These are phyloP conservation scores for Iberis pinnata DNA, from an alignment of 345 rosid species.

Conservation along the genomic window DNA sequence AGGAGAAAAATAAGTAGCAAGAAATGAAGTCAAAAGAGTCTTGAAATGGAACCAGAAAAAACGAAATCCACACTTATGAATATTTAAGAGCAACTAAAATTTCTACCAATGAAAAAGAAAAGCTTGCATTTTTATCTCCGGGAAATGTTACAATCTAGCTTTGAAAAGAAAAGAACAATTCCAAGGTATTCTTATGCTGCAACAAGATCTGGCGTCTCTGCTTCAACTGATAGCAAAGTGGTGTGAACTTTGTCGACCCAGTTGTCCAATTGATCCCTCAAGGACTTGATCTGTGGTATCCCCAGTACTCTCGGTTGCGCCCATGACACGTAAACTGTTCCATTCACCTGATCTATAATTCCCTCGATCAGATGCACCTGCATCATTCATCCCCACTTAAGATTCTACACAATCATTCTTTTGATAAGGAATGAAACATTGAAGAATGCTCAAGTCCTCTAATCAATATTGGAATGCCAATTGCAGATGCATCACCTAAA, in stretches of 20 bases:
- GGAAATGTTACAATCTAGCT: slow-evolving; percentile 19
- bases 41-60: slow-evolving; percentile 9
- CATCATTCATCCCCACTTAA: slow-evolving; percentile 16
- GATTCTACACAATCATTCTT: slow-evolving; percentile 4
- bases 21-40: neutral
- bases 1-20: no score
- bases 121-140: neutral
- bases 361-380: slow-evolving; percentile 99
- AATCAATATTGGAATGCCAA: neutral
- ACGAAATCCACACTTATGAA: neutral
- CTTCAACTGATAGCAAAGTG: slow-evolving; percentile 79
- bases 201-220: slow-evolving; percentile 96
- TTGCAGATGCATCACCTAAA: slow-evolving; percentile 3
- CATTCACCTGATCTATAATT: slow-evolving; percentile 91
- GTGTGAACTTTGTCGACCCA: slow-evolving; percentile 87
- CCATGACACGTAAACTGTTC: slow-evolving; percentile 89
- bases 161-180: slow-evolving; percentile 2
- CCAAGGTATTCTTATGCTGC: slow-evolving; percentile 17
- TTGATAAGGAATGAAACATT: neutral
- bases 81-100: neutral
- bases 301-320: slow-evolving; percentile 99
- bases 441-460: neutral
- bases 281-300: slow-evolving; percentile 77
- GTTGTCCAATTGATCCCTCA: slow-evolving; percentile 71
- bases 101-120: slow-evolving; percentile 16